Conservation (phyloP, 805 yeast genomes). For the Saccharomycopsis sp. region DNA sequence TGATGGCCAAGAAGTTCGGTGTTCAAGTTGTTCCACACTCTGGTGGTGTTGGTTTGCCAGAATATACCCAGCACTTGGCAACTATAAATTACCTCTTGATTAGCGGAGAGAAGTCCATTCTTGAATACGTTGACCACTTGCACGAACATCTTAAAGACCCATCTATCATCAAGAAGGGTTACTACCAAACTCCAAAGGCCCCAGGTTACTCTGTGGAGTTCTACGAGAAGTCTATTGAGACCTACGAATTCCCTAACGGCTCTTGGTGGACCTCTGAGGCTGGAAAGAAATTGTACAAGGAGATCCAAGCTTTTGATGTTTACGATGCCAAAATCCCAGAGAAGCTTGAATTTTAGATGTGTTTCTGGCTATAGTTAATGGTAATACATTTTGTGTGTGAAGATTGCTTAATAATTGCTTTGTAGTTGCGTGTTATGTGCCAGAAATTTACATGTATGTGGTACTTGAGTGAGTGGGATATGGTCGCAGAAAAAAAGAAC, state of each 20-base stretch:
- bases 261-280: slow-evolving; percentile 28
- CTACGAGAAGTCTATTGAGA: slow-evolving; percentile 24
- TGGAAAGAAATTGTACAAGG: slow-evolving; percentile 16
- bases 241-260: slow-evolving; percentile 28
- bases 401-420: too few species aligned
- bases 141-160: slow-evolving; percentile 29
- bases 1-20: slow-evolving; percentile 30
- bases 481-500: too few species aligned
- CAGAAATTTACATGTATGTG: too few species aligned
- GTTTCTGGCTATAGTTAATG: too few species aligned
- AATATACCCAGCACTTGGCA: slow-evolving; percentile 31
- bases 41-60: slow-evolving; percentile 32
- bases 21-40: slow-evolving; percentile 32
- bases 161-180: slow-evolving; percentile 26
- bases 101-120: slow-evolving; percentile 27
- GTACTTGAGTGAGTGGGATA: too few species aligned
- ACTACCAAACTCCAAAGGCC: slow-evolving; percentile 27
- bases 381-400: too few species aligned
- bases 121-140: slow-evolving; percentile 30
- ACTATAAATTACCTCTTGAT: slow-evolving; percentile 29
- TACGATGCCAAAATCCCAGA: not conserved
- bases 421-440: too few species aligned
- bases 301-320: slow-evolving; percentile 16
- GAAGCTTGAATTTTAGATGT: not conserved
- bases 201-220: slow-evolving; percentile 32